These are phyloP conservation scores for Wickerhamomyces silvicola DNA, from an alignment of 805 yeast species.

Conservation along the genomic window DNA sequence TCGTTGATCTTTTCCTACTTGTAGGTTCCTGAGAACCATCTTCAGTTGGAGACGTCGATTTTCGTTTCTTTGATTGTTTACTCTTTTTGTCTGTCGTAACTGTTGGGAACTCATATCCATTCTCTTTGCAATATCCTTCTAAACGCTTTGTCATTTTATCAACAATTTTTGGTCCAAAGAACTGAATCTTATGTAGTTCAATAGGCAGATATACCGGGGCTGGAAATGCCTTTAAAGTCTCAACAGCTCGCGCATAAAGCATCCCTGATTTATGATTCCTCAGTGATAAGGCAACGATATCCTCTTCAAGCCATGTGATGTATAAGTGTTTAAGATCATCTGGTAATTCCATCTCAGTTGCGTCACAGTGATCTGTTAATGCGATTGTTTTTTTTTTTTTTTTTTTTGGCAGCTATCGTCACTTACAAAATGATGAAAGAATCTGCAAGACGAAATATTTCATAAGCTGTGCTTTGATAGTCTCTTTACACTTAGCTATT, in stretches of 20 bases:
- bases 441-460: no score
- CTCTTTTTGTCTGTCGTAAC: constrained; percentile 4
- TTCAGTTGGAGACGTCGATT: neutral
- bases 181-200: constrained; percentile 53
- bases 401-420: no score
- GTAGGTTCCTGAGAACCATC: constrained; percentile 7
- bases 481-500: no score
- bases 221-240: constrained; percentile 39
- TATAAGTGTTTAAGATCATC: constrained; percentile 46
- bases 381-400: no score
- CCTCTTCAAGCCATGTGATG: constrained; percentile 52
- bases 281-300: constrained; percentile 36
- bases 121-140: constrained; percentile 47
- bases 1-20: constrained; percentile 19
- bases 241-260: constrained; percentile 52
- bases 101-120: constrained; percentile 41
- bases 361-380: no score
- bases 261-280: constrained; percentile 47
- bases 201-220: constrained; percentile 45
- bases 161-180: constrained; percentile 68
- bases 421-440: no score
- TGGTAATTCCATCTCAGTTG: constrained; percentile 34
- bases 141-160: constrained; percentile 41
- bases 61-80: constrained; percentile 7
- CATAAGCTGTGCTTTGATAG: no score